Base-by-base conservation (phyloP, 441 rosid species). In the Corymbia citriodora region DNA sequence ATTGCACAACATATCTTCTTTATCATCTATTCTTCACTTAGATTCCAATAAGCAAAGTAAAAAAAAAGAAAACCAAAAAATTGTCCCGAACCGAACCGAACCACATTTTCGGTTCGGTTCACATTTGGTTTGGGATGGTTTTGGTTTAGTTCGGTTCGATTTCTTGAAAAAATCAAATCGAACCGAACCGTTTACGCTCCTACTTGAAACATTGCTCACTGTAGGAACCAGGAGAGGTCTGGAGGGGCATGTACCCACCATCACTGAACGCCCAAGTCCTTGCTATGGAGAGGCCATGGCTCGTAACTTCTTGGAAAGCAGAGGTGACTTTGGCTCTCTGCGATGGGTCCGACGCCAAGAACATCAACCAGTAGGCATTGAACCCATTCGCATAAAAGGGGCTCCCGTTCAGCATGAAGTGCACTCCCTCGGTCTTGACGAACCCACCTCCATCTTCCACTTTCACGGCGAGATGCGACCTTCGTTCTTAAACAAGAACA, bases 241-340 rank as follows among this genome's bases (percentile, higher is more conserved):
- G 99, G 25, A 98, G 94, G 88, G 99, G 95, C 87, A 96, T 92
- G 90, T 95, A 98, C 81, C 99, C 99, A 49, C 98, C 99, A 70
- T 98, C 99, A 90, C 98, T 98, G 90, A 98, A 98, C 89, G 98
- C 99, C 99, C 99, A 98, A 87, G 99, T 96, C 92, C 99, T 95
- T 52, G 96, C 98, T 21, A 98, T 94, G 4, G 98, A 92, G 90
- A 97, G 96, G 68, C 99, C 98, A 92, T 94, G 98, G 88, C 88
- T 87, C 48, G 97, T 88, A 21, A 99, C 99, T 57, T 98, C 96
- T 13, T 91, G 96, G 70, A 97, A 96, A 6, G 95, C 98, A 36
- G 94, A 87, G 16, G 99, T 92, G 90, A 98, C 94, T 93, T 95
- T 96, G 90, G 92, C 57, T 89, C 99, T 94, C 93, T 96, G 98